Percentiles rank a stretch among this genome's conserved stretches.
Evolutionary conservation across 768 basidiomycete genomes (phyloP).

Genomic region (Xerocomus spinulosus): DNA sequence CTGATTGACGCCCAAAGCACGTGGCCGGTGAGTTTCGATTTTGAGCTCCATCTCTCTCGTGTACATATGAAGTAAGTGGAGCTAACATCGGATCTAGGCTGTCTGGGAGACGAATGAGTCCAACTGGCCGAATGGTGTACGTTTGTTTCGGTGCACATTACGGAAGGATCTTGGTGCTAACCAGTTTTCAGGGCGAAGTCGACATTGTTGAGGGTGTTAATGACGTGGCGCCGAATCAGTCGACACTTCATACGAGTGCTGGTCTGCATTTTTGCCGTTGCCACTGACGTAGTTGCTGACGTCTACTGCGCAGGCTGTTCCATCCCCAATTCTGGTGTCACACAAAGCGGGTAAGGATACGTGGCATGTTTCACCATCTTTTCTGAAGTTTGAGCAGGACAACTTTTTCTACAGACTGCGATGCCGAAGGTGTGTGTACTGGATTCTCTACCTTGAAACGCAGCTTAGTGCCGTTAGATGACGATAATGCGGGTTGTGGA

Average conservation of each 20-base stretch:
- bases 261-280: conserved; percentile 25
- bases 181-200: conserved; percentile 23
- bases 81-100: conserved; percentile 18
- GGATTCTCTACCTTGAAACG: not conserved
- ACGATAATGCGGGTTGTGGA: conserved; percentile 38
- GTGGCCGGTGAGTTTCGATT: conserved; percentile 31
- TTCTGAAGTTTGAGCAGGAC: conserved; percentile 15
- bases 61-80: conserved; percentile 5
- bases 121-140: conserved; percentile 26
- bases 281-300: not conserved
- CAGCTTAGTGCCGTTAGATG: conserved; percentile 11
- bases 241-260: conserved; percentile 53
- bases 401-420: conserved; percentile 20
- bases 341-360: conserved; percentile 26
- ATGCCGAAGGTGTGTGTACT: conserved; percentile 15
- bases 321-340: conserved; percentile 21
- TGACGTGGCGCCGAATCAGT: conserved; percentile 45
- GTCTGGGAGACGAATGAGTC: conserved; percentile 25
- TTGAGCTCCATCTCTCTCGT: not conserved
- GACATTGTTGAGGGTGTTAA: conserved; percentile 44
- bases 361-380: too few species aligned
- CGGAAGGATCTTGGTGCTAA: not conserved
- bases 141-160: not conserved
- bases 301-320: conserved; percentile 18
- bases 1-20: conserved; percentile 22